Percentiles rank a stretch among this genome's conserved stretches.
Conservation (phyloP, 2,329 filamentous ascomycete genomes). For the Clarireedia paspali region DNA sequence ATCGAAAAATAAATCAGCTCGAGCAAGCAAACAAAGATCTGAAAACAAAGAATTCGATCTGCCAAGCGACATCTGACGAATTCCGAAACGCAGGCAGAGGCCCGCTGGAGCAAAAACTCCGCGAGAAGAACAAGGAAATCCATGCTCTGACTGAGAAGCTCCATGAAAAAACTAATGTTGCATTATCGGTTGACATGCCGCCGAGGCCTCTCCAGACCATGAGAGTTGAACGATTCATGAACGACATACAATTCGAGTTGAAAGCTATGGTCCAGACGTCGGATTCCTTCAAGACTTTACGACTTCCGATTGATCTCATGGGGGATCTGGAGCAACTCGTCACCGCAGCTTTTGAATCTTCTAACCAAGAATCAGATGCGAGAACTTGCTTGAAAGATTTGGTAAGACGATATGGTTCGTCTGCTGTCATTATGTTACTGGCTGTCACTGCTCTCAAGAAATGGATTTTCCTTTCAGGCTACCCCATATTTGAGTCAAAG, state of each 20-base stretch:
- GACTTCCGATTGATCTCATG: not conserved
- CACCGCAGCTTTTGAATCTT: not conserved
- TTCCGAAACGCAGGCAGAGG: not conserved
- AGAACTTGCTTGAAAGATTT: not conserved
- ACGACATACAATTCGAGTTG: not conserved
- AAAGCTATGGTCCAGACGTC: conserved; percentile 2
- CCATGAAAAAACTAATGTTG: not conserved
- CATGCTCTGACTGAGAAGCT: not conserved
- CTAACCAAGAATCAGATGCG: not conserved
- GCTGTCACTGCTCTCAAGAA: not conserved
- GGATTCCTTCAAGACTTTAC: not conserved
- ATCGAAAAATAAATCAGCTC: not conserved
- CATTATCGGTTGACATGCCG: not conserved
- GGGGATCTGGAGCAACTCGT: conserved; percentile 1
- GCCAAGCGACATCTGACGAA: not conserved
- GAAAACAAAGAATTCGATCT: not conserved
- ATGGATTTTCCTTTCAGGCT: not conserved
- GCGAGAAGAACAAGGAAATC: not conserved
- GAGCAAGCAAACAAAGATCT: not conserved
- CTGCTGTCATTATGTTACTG: conserved; percentile 1
- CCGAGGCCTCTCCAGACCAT: not conserved
- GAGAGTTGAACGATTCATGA: not conserved
- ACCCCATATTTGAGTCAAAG: not conserved
- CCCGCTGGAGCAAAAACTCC: not conserved
- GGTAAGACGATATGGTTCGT: not conserved